phyloP scores from a whole-genome alignment of 148 eudicot species.

The Rheum nobile region DNA sequence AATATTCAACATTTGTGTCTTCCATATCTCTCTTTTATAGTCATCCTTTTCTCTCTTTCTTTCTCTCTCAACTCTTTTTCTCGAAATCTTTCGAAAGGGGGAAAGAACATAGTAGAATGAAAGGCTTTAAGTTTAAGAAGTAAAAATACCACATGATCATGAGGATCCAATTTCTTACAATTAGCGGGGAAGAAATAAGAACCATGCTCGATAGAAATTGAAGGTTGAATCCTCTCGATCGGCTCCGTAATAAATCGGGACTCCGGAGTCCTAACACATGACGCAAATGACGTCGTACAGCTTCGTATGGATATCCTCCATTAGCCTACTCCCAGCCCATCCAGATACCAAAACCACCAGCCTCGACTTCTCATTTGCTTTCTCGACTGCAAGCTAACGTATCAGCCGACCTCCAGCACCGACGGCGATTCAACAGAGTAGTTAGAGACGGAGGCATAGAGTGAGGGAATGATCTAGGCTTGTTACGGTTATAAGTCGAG shows the following conservation, averaged over 20 bases:
- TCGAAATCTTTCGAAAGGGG: no score
- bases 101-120: no score
- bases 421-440: not conserved
- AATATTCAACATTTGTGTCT: not conserved
- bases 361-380: conserved; percentile 64
- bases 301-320: conserved; percentile 66
- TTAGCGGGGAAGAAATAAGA: conserved; percentile 71
- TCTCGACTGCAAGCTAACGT: conserved; percentile 54
- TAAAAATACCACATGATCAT: conserved; percentile 48
- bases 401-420: not conserved
- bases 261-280: conserved; percentile 90
- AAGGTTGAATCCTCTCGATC: conserved; percentile 75
- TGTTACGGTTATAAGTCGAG: conserved; percentile 7
- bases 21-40: not conserved
- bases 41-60: not conserved
- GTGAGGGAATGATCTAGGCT: conserved; percentile 16
- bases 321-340: conserved; percentile 87
- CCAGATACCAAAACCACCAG: conserved; percentile 88
- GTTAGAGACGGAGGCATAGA: conserved; percentile 13
- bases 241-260: conserved; percentile 94
- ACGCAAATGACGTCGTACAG: no score
- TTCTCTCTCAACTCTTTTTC: no score
- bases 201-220: conserved; percentile 68
- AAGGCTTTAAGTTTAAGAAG: no score
- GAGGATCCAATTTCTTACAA: conserved; percentile 47